Percentiles rank a stretch among this genome's conserved stretches.
These are phyloP conservation scores for Fusarium keratoplasticum DNA, from an alignment of 2,329 filamentous ascomycete genomes.

Conservation along the genomic window DNA sequence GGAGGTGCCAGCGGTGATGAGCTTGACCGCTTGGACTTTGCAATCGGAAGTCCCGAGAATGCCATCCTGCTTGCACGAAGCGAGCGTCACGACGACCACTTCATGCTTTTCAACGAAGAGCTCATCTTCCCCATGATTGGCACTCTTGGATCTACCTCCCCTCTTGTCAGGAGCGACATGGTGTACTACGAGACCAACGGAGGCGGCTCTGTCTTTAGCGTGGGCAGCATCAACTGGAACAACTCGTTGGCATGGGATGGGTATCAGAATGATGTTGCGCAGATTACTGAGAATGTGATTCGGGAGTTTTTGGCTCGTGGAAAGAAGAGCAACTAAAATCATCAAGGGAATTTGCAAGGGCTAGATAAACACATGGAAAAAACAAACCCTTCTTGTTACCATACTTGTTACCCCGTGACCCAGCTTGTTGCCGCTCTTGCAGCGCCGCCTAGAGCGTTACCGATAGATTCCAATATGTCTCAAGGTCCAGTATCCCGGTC, in stretches of 20 bases:
- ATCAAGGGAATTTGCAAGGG: not conserved
- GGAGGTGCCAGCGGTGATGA: not conserved
- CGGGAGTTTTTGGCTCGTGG: not conserved
- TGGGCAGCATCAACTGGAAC: conserved; percentile 18
- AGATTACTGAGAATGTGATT: conserved; percentile 8
- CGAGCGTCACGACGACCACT: not conserved
- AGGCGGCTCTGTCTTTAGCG: conserved; percentile 9
- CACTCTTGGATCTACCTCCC: not conserved
- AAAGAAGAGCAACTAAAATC: not conserved
- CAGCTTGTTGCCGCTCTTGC: not conserved
- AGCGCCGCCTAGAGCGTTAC: not conserved
- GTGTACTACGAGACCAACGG: not conserved
- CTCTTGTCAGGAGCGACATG: not conserved
- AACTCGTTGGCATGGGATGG: conserved; percentile 16
- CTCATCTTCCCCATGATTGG: conserved; percentile 10
- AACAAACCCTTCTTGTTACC: not conserved
- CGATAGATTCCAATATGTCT: not conserved
- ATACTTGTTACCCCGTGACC: not conserved
- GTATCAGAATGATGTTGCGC: conserved; percentile 9
- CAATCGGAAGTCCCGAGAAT: not conserved
- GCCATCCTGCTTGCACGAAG: not conserved
- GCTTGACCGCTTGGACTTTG: not conserved
- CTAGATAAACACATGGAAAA: not conserved
- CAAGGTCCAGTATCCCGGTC: not conserved
- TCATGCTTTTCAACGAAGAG: conserved; percentile 9